Percentiles rank a stretch among this genome's conserved stretches.
Evolutionary conservation across 2,329 filamentous ascomycete species (phyloP).

Genomic region (Xylaria sp.): DNA sequence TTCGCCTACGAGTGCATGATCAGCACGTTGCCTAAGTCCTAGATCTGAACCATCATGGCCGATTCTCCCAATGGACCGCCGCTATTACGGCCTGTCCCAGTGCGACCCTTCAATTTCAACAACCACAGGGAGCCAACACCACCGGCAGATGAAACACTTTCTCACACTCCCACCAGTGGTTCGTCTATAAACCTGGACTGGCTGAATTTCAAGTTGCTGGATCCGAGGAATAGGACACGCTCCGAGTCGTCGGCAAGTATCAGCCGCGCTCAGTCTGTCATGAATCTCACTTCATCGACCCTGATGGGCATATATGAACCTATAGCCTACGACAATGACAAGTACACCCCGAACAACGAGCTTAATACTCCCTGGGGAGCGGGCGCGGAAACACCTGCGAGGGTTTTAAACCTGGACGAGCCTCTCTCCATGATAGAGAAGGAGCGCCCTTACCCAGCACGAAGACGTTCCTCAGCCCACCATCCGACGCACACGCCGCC

Average conservation of each 20-base stretch:
- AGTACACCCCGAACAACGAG: slow-evolving; percentile 54
- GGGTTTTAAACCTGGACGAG: slow-evolving; percentile 52
- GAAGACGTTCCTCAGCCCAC: slow-evolving; percentile 51
- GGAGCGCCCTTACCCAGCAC: slow-evolving; percentile 48
- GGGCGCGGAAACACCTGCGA: slow-evolving; percentile 75
- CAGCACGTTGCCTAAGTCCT: neutral
- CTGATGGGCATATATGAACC: slow-evolving; percentile 90
- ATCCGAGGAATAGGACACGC: slow-evolving; percentile 38
- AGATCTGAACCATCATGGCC: slow-evolving; percentile 37
- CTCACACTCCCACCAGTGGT: slow-evolving; percentile 57
- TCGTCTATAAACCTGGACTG: slow-evolving; percentile 54
- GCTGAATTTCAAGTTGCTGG: slow-evolving; percentile 50
- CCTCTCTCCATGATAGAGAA: slow-evolving; percentile 43
- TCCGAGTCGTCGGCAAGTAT: slow-evolving; percentile 55
- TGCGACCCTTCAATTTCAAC: slow-evolving; percentile 74
- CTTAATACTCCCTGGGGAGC: slow-evolving; percentile 80
- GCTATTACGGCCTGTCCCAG: slow-evolving; percentile 75
- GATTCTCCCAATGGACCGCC: slow-evolving; percentile 56
- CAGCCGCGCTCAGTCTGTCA: slow-evolving; percentile 78
- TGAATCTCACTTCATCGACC: slow-evolving; percentile 89
- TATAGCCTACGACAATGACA: slow-evolving; percentile 64
- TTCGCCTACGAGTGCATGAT: neutral
- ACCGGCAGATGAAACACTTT: slow-evolving; percentile 51
- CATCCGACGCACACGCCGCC: slow-evolving; percentile 46
- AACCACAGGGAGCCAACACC: slow-evolving; percentile 60